Evolutionary conservation across 345 rosid genomes (phyloP).

Genomic region (Raphanus sativus): DNA sequence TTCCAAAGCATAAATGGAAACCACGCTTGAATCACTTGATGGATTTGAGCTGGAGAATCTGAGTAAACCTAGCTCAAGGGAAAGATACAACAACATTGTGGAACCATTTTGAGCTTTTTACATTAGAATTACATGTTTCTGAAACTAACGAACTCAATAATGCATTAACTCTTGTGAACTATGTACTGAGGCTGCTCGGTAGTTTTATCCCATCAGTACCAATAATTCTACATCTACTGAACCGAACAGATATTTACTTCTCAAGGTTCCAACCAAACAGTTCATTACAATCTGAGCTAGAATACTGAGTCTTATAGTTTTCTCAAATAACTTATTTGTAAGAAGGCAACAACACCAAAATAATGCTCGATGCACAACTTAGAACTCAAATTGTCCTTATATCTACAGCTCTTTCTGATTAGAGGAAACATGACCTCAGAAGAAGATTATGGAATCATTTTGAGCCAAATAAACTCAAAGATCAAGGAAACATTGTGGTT

Average conservation of each 20-base stretch:
- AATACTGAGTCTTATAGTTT: too few relatives aligned
- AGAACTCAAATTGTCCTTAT: background rate
- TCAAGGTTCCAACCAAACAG: too few relatives aligned
- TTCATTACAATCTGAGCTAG: too few relatives aligned
- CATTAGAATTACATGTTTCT: background rate
- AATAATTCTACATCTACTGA: too few relatives aligned
- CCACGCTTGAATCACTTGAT: slow-evolving; percentile 67
- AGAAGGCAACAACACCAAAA: too few relatives aligned
- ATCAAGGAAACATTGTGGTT: background rate
- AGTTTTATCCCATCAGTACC: too few relatives aligned
- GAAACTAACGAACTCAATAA: background rate
- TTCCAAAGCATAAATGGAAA: slow-evolving; percentile 68
- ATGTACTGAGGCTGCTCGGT: too few relatives aligned
- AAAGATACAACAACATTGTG: slow-evolving; percentile 32
- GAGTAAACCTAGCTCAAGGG: slow-evolving; percentile 77
- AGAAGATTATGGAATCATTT: background rate
- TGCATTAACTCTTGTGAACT: too few relatives aligned
- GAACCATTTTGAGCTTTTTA: background rate
- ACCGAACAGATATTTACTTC: too few relatives aligned
- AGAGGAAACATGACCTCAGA: background rate
- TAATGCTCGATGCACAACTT: too few relatives aligned
- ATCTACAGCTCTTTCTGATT: background rate
- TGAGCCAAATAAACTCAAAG: background rate
- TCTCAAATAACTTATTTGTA: too few relatives aligned
- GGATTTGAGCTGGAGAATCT: slow-evolving; percentile 77